Evolutionary conservation across 805 yeast species (phyloP), one percentile per base, ranked within the genome.

Genomic region (Metschnikowia gelsemii): DNA sequence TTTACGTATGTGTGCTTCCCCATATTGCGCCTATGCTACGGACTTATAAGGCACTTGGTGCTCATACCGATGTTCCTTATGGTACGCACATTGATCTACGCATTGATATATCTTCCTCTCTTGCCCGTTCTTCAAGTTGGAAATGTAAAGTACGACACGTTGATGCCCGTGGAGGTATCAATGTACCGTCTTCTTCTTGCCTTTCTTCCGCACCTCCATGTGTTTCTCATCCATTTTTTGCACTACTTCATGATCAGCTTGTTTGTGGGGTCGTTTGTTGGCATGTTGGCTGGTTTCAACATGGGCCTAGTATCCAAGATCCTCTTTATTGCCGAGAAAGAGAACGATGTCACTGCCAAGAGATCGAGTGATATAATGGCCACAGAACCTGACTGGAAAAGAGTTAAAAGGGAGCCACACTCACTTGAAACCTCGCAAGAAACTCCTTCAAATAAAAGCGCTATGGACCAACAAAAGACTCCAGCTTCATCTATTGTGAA

Each of bases 221-320:
- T 38, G 18, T 46, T 52, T 17, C 17, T 42, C 5, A 26, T 38
- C 14, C 46, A 52, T 26, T 38, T 45, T 28, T 24, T 42, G 12
- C 56, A 52, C 31, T 50, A 44, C 34, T 17, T 44, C 40, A 46
- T 52, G 51, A 39, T 49, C 28, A 42, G 50, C 21, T 23, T 50
- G 18, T 40, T 52, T 19, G 38, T 52, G 22, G 56, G 56, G 18
- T 17, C 45, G 2, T 29, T 40, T 19, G 51, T 45, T 14, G 56
- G 56, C 4, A 16, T 37, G n/a, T 27, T 50, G 5, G 47, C 51
- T 5, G 56, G 56, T 12, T 36, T 46, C 27, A 50, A 46, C 33
- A 45, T 51, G n/a, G 27, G 46, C 31, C 21, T 51, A 12, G 45
- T 40, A 6, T 24, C 40, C 11, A 14, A 29, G 3, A 28, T 47